These are phyloP conservation scores for Tetrapisispora arboricola DNA, from an alignment of 805 yeast species.

Conservation along the genomic window DNA sequence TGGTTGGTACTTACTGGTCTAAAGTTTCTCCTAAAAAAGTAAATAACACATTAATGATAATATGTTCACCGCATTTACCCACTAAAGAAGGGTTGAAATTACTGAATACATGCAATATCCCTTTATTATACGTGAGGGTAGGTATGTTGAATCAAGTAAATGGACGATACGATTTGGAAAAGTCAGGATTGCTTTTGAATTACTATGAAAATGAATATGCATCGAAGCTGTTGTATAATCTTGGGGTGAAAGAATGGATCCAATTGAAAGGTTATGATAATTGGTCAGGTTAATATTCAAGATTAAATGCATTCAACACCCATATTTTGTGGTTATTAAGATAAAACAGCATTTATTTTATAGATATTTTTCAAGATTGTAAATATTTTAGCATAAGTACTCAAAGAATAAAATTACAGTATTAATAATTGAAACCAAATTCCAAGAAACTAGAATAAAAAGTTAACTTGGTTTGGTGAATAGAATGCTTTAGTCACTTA, in stretches of 20 bases:
- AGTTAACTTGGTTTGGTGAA: too few relatives aligned
- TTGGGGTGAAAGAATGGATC: slow-evolving; percentile 24
- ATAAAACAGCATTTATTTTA: too few relatives aligned
- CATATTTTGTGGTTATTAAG: too few relatives aligned
- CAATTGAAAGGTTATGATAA: slow-evolving; percentile 11
- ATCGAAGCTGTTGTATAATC: slow-evolving; percentile 17
- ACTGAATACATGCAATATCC: slow-evolving; percentile 21
- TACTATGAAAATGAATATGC: slow-evolving; percentile 27
- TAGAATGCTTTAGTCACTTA: too few relatives aligned
- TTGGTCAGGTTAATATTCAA: neutral
- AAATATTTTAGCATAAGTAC: too few relatives aligned
- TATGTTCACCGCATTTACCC: slow-evolving; percentile 27
- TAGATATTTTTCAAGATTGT: too few relatives aligned
- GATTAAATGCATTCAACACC: neutral
- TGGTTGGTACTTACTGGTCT: slow-evolving; percentile 24
- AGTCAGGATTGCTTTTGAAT: slow-evolving; percentile 21
- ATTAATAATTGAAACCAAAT: too few relatives aligned
- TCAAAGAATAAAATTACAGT: too few relatives aligned
- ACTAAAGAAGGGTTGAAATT: slow-evolving; percentile 24
- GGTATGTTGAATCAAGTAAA: slow-evolving; percentile 12
- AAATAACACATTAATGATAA: slow-evolving; percentile 17
- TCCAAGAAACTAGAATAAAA: too few relatives aligned
- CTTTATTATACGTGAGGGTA: slow-evolving; percentile 23
- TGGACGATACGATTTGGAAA: slow-evolving; percentile 14
- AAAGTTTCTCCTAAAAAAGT: slow-evolving; percentile 10